Evolutionary conservation across 2,329 filamentous ascomycete genomes (phyloP).

Genomic region (Fusarium xyrophilum): DNA sequence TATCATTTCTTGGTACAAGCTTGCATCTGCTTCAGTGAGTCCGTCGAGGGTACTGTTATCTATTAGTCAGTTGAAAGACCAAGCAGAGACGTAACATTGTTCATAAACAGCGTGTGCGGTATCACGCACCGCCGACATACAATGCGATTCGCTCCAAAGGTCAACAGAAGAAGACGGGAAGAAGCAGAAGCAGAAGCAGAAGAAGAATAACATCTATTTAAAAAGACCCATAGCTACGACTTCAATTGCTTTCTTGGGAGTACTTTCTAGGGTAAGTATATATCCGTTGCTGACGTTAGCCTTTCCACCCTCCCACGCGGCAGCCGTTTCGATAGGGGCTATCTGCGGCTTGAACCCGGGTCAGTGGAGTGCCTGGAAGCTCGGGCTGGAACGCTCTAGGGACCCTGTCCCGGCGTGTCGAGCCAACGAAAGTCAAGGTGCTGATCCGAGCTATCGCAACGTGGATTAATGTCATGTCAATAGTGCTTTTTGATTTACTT

Average conservation of each 20-base stretch:
- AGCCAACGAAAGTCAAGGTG: constrained; percentile 29
- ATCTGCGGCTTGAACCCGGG: constrained; percentile 10
- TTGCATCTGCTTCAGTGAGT: neutral
- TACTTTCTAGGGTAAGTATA: constrained; percentile 9
- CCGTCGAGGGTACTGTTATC: neutral
- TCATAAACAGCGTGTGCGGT: neutral
- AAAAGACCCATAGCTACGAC: neutral
- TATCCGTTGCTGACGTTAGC: neutral
- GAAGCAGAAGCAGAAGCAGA: neutral
- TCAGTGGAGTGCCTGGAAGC: neutral
- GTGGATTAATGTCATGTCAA: constrained; percentile 33
- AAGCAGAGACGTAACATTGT: neutral
- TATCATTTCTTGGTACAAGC: neutral
- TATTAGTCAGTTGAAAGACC: neutral
- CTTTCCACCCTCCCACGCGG: neutral
- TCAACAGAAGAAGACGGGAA: neutral
- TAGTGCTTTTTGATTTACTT: constrained; percentile 22
- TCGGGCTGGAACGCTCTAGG: constrained; percentile 3
- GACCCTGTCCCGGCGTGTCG: constrained; percentile 7
- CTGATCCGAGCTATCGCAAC: constrained; percentile 37
- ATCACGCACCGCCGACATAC: neutral
- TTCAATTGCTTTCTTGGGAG: neutral
- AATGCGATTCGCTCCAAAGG: neutral
- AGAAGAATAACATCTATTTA: neutral
- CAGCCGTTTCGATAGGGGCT: constrained; percentile 8